Evolutionary conservation across 1,139 yeast species (phyloP).

Genomic region (Blastobotrys petasosporus): DNA sequence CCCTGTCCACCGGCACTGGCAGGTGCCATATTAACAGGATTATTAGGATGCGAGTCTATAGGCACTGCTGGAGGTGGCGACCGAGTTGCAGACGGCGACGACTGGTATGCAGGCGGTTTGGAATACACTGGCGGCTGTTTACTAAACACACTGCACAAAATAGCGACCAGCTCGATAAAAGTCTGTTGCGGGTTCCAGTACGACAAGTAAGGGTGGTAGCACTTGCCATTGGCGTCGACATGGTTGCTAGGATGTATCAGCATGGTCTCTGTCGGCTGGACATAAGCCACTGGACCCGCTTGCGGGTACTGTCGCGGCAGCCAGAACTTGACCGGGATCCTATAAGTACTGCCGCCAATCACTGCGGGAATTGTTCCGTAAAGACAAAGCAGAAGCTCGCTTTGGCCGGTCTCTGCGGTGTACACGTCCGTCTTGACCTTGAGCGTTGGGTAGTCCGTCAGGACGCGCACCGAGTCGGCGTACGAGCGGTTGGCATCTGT

Average conservation of each 20-base stretch:
- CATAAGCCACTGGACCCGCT: conserved; percentile 55
- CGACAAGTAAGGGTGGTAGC: conserved; percentile 64
- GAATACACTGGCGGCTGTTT: conserved; percentile 49
- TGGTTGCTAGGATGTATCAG: conserved; percentile 55
- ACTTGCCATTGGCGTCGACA: conserved; percentile 67
- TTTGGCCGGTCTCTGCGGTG: conserved; percentile 53
- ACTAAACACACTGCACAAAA: conserved; percentile 40
- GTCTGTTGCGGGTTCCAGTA: conserved; percentile 45
- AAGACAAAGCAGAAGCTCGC: conserved; percentile 56
- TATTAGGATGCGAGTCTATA: neutral
- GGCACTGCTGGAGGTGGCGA: conserved; percentile 8
- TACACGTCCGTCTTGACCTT: conserved; percentile 67
- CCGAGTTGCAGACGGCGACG: conserved; percentile 17
- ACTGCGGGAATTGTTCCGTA: conserved; percentile 49
- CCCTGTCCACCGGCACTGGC: neutral
- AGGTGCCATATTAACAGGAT: neutral
- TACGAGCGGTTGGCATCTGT: conserved; percentile 47
- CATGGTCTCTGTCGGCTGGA: conserved; percentile 48
- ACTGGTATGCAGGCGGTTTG: conserved; percentile 29
- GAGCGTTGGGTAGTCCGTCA: conserved; percentile 47
- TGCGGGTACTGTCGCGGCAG: conserved; percentile 65
- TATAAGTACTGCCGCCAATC: conserved; percentile 31
- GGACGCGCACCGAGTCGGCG: conserved; percentile 53
- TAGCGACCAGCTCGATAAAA: conserved; percentile 37
- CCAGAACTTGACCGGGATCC: conserved; percentile 70